These are phyloP conservation scores for Botrytis byssoidea DNA, from an alignment of 2,329 filamentous ascomycete genomes.

Conservation along the genomic window DNA sequence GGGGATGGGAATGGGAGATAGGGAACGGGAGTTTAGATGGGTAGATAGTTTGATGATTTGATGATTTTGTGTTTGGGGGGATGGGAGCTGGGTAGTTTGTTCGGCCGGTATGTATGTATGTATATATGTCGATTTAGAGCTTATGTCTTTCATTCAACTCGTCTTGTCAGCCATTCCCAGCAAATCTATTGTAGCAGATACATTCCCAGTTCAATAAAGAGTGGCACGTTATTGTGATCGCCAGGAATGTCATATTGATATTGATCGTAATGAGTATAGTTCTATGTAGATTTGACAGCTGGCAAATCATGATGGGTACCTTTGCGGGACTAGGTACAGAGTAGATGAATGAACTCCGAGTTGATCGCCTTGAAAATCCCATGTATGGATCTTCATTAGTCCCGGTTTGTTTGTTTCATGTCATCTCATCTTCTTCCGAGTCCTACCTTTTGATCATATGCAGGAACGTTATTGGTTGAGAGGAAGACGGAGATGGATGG, in stretches of 20 bases:
- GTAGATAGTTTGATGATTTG: not conserved
- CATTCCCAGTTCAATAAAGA: not conserved
- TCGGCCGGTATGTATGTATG: not conserved
- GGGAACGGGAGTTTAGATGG: not conserved
- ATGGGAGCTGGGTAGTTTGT: not conserved
- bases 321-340: not conserved
- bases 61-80: not conserved
- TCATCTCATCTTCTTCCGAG: constrained; percentile 2
- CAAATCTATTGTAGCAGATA: not conserved
- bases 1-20: not conserved
- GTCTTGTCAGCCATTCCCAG: not conserved
- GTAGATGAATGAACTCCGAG: not conserved
- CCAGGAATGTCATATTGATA: not conserved
- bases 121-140: not conserved
- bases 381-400: not conserved
- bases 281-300: not conserved
- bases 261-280: not conserved
- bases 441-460: not conserved
- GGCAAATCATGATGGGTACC: no score
- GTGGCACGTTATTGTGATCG: not conserved
- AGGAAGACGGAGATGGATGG: not conserved
- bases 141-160: not conserved
- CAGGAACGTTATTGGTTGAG: not conserved
- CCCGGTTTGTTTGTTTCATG: not conserved
- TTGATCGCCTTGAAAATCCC: not conserved